phyloP scores from a whole-genome alignment of 2,329 filamentous ascomycete genomes.

The Diplodia corticola region DNA sequence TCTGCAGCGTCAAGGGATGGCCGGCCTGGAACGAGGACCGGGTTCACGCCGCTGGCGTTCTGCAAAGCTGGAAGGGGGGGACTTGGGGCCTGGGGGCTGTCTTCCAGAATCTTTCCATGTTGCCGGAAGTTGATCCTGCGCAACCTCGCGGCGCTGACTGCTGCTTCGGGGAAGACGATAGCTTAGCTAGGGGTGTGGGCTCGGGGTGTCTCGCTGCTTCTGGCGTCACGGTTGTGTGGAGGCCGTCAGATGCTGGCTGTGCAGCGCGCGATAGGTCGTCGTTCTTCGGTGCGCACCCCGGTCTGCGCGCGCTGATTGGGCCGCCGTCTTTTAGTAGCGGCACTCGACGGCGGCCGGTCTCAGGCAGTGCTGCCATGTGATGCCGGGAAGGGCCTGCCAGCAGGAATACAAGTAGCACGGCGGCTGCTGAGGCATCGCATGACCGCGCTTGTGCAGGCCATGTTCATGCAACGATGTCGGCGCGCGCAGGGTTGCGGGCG shows the following conservation, averaged over 20 bases:
- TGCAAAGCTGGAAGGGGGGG: constrained; percentile 6
- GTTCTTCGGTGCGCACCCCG: too few species aligned
- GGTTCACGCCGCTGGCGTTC: constrained; percentile 4
- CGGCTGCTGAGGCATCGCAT: constrained; percentile 24
- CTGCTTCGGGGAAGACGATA: constrained; percentile 20
- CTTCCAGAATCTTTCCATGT: constrained; percentile 24
- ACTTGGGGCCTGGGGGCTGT: neutral
- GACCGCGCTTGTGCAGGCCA: constrained; percentile 21
- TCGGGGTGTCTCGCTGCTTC: constrained; percentile 9
- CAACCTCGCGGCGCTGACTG: constrained; percentile 14
- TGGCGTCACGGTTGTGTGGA: constrained; percentile 15
- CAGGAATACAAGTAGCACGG: constrained; percentile 22
- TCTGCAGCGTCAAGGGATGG: constrained; percentile 19
- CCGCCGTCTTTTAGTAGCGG: too few species aligned
- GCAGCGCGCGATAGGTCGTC: constrained; percentile 19
- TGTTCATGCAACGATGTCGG: constrained; percentile 6
- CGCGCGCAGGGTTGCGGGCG: neutral
- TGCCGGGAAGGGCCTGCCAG: constrained; percentile 4
- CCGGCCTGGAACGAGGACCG: constrained; percentile 10
- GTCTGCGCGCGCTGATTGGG: too few species aligned
- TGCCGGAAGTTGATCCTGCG: constrained; percentile 14
- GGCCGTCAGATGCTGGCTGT: constrained; percentile 11
- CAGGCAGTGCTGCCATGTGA: constrained; percentile 22
- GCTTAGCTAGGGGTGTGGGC: constrained; percentile 17
- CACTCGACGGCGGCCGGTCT: constrained; percentile 7